These are phyloP conservation scores for Colletotrichum falcatum DNA, from an alignment of 2,329 filamentous ascomycete species.

Conservation along the genomic window DNA sequence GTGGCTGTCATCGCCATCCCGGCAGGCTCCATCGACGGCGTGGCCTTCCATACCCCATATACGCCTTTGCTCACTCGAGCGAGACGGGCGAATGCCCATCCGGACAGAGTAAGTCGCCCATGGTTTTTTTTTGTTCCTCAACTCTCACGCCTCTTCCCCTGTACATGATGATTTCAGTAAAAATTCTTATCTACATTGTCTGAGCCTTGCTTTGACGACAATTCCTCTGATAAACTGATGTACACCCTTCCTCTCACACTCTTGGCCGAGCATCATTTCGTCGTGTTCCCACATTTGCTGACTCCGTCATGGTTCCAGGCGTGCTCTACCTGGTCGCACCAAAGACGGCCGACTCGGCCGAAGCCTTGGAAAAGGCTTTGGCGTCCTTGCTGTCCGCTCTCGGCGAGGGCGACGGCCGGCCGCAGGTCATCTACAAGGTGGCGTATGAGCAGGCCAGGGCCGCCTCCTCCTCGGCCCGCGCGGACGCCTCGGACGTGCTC, in stretches of 20 bases:
- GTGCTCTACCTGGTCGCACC: constrained; percentile 56
- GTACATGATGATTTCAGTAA: constrained; percentile 83
- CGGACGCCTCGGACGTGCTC: constrained; percentile 64
- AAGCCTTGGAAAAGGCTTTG: constrained; percentile 55
- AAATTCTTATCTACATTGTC: constrained; percentile 99
- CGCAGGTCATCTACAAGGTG: constrained; percentile 61
- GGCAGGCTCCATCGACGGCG: constrained; percentile 56
- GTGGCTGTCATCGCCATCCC: constrained; percentile 79
- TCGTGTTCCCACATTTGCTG: constrained; percentile 44
- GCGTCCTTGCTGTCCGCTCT: constrained; percentile 54
- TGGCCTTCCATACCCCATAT: constrained; percentile 60
- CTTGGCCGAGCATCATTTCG: constrained; percentile 8
- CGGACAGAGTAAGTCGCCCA: constrained; percentile 83
- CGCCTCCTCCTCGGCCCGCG: constrained; percentile 44
- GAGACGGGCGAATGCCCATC: constrained; percentile 92
- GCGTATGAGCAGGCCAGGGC: constrained; percentile 65
- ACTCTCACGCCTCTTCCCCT: constrained; percentile 31
- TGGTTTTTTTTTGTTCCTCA: constrained; percentile 38
- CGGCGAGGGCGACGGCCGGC: constrained; percentile 45
- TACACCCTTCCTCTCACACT: constrained; percentile 51
- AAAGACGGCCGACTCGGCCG: constrained; percentile 49
- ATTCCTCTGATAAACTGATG: constrained; percentile 89
- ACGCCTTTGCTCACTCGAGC: constrained; percentile 80
- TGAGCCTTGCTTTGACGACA: constrained; percentile 89
- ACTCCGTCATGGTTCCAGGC: constrained; percentile 43